Percentiles rank a stretch among this genome's conserved stretches.
Conservation (phyloP, 352 stramenopile genomes). For the Pythium chondricola region DNA sequence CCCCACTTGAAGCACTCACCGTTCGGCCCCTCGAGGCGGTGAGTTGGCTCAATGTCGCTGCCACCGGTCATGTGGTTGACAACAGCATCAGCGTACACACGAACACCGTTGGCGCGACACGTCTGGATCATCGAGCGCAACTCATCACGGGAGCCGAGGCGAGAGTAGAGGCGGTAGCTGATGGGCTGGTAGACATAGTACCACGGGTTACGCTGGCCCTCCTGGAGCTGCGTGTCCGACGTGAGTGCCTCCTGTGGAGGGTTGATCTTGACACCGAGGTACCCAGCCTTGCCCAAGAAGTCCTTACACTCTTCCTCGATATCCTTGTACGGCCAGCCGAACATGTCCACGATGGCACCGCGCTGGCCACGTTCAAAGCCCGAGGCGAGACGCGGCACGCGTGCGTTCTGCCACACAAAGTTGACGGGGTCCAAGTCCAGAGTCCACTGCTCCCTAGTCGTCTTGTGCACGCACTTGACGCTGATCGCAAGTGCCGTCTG, state of each 20-base stretch:
- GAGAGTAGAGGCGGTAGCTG: slow-evolving; percentile 52
- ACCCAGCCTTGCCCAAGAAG: slow-evolving; percentile 57
- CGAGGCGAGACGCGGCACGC: slow-evolving; percentile 22
- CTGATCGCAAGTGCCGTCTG: slow-evolving; percentile 27
- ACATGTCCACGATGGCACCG: slow-evolving; percentile 61
- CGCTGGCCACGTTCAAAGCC: slow-evolving; percentile 40
- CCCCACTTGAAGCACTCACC: slow-evolving; percentile 14
- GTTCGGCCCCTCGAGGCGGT: slow-evolving; percentile 7
- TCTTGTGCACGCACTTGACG: slow-evolving; percentile 18
- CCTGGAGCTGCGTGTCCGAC: slow-evolving; percentile 31
- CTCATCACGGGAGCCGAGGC: slow-evolving; percentile 42
- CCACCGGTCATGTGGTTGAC: slow-evolving; percentile 20
- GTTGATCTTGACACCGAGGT: slow-evolving; percentile 69
- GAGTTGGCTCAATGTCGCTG: slow-evolving; percentile 9
- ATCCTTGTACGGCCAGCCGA: slow-evolving; percentile 59
- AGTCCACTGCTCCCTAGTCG: slow-evolving; percentile 18
- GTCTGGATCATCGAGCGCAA: slow-evolving; percentile 60
- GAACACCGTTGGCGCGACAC: slow-evolving; percentile 49
- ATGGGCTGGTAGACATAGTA: slow-evolving; percentile 66
- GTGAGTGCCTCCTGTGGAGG: slow-evolving; percentile 53
- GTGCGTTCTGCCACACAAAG: slow-evolving; percentile 52
- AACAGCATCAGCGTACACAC: slow-evolving; percentile 34
- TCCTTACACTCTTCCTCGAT: slow-evolving; percentile 54
- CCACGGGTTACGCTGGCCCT: slow-evolving; percentile 52
- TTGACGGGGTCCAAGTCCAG: slow-evolving; percentile 51